phyloP scores from a whole-genome alignment of 345 rosid genomes.

The Boechera stricta region DNA sequence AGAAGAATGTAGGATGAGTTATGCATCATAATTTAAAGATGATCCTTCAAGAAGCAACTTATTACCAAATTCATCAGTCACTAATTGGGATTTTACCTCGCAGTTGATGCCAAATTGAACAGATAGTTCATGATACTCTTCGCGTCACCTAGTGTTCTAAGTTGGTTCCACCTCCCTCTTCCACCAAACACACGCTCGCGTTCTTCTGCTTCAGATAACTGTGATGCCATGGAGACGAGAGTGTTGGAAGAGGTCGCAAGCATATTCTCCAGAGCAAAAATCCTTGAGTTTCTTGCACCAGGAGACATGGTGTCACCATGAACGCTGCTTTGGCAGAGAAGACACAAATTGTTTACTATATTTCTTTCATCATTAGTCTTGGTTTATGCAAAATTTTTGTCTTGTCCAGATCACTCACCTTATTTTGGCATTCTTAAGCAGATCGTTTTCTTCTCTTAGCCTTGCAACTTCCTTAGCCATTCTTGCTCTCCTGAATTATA shows the following conservation, averaged over 20 bases:
- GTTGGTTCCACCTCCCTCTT: slow-evolving; percentile 97
- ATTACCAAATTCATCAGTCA: slow-evolving; percentile 17
- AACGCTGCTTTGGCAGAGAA: slow-evolving; percentile 54
- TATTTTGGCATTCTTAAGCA: slow-evolving; percentile 61
- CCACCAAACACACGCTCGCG: slow-evolving; percentile 88
- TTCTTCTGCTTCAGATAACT: slow-evolving; percentile 97
- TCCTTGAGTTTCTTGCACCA: slow-evolving; percentile 94
- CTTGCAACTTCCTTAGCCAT: slow-evolving; percentile 88
- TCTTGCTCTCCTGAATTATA: slow-evolving; percentile 74
- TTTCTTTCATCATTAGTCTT: background rate
- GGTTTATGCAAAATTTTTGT: slow-evolving; percentile 1
- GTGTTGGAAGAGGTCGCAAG: slow-evolving; percentile 86
- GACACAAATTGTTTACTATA: slow-evolving; percentile 27
- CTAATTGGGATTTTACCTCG: slow-evolving; percentile 59
- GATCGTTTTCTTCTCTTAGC: slow-evolving; percentile 76
- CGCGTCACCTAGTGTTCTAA: slow-evolving; percentile 86
- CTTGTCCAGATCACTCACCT: slow-evolving; percentile 53
- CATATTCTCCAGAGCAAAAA: slow-evolving; percentile 96
- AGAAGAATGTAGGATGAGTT: slow-evolving; percentile 28
- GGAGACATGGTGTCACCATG: slow-evolving; percentile 76
- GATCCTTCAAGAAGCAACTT: slow-evolving; percentile 3
- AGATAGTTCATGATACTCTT: slow-evolving; percentile 84
- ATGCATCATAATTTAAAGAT: slow-evolving; percentile 17
- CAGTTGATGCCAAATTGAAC: slow-evolving; percentile 83
- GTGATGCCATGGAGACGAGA: slow-evolving; percentile 96